These are phyloP conservation scores for Reutealis trisperma DNA, from an alignment of 345 rosid genomes.

Conservation along the genomic window DNA sequence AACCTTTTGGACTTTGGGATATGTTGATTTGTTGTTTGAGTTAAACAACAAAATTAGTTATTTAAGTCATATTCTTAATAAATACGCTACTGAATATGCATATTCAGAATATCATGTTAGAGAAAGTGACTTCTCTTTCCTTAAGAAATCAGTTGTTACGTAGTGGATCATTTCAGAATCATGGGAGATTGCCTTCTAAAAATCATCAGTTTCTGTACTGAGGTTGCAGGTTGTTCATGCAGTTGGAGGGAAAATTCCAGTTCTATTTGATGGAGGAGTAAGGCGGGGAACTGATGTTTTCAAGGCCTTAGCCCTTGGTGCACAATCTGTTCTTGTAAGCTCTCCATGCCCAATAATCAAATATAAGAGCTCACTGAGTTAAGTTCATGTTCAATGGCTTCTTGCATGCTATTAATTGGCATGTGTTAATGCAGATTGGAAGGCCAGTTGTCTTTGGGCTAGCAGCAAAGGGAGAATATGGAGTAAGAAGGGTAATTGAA, in stretches of 20 bases:
- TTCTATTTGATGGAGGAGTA: constrained; percentile 83
- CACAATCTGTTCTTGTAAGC: constrained; percentile 82
- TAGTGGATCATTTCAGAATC: background rate
- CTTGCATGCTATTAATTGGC: background rate
- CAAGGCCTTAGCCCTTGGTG: constrained; percentile 92
- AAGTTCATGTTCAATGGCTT: background rate
- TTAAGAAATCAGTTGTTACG: background rate
- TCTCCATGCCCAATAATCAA: background rate
- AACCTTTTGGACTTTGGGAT: no score
- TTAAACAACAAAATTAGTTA: no score
- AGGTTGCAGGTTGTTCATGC: constrained; percentile 64
- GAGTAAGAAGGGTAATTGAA: constrained; percentile 57
- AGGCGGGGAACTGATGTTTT: constrained; percentile 83
- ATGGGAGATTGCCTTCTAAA: background rate
- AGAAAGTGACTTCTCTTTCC: background rate
- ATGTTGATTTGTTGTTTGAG: no score
- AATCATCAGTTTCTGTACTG: background rate
- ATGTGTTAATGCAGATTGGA: constrained; percentile 59
- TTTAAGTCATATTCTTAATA: no score
- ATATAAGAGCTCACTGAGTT: background rate
- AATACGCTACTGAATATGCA: background rate
- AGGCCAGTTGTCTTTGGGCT: constrained; percentile 76
- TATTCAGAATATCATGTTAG: background rate
- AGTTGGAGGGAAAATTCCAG: constrained; percentile 71
- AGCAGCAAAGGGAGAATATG: constrained; percentile 75